phyloP scores from a whole-genome alignment of 805 yeast species.

The Candida krabiensis region DNA sequence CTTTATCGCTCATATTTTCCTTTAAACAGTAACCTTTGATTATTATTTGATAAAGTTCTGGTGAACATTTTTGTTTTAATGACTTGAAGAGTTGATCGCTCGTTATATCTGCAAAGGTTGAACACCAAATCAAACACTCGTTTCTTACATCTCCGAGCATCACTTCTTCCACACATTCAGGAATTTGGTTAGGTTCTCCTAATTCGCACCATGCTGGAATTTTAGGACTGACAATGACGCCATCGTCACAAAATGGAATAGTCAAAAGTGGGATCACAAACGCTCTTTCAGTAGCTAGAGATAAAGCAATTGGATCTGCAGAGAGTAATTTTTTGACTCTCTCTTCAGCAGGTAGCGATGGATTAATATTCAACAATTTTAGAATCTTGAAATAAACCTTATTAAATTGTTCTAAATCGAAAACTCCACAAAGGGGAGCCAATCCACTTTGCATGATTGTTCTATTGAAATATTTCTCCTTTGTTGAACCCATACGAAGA shows the following conservation, averaged over 20 bases:
- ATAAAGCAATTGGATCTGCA: constrained; percentile 5
- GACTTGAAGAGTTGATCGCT: background rate
- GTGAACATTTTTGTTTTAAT: background rate
- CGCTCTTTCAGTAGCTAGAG: constrained; percentile 6
- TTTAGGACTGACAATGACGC: constrained; percentile 1
- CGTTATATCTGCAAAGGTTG: constrained; percentile 2
- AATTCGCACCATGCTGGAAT: constrained; percentile 11
- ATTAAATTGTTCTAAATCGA: constrained; percentile 8
- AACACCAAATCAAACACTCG: constrained; percentile 8
- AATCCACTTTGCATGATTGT: constrained; percentile 17
- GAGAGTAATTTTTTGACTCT: constrained; percentile 1
- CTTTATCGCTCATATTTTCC: background rate
- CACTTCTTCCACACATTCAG: constrained; percentile 6
- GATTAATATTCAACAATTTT: constrained; percentile 9
- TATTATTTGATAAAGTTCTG: constrained; percentile 1
- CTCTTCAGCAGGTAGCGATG: constrained; percentile 1
- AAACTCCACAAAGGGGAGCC: constrained; percentile 12
- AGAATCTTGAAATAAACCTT: constrained; percentile 11
- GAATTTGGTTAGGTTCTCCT: constrained; percentile 2
- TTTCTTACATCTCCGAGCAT: constrained; percentile 6
- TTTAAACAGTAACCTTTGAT: background rate
- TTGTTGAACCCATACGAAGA: constrained; percentile 2
- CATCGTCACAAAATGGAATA: constrained; percentile 9
- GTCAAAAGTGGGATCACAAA: constrained; percentile 7
- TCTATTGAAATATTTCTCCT: constrained; percentile 6